A percentile compares a stretch with the other conserved stretches of the same genome.
phyloP scores from a whole-genome alignment of 2,329 filamentous ascomycete species.

The Ceratocystis smalleyi region DNA sequence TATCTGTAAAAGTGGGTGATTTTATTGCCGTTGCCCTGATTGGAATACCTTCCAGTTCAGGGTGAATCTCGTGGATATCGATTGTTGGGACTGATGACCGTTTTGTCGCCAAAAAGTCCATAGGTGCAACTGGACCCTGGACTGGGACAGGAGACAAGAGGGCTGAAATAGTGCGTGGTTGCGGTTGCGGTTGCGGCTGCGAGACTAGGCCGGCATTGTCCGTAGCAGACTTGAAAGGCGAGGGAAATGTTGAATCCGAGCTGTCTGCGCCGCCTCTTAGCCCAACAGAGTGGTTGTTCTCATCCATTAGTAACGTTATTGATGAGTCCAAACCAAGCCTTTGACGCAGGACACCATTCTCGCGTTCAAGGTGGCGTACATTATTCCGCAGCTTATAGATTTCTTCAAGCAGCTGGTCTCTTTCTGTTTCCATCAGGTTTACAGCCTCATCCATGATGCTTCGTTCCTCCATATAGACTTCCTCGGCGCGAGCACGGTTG shows the following conservation, averaged over 20 bases:
- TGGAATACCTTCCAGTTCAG: slow-evolving; percentile 43
- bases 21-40: slow-evolving; percentile 39
- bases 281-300: background rate
- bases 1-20: slow-evolving; percentile 35
- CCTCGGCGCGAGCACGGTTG: slow-evolving; percentile 37
- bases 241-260: slow-evolving; percentile 17
- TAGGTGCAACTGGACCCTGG: slow-evolving; percentile 17
- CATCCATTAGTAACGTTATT: background rate
- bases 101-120: slow-evolving; percentile 25
- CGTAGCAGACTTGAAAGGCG: slow-evolving; percentile 17
- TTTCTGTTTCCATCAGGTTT: slow-evolving; percentile 33
- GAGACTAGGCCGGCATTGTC: background rate
- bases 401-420: slow-evolving; percentile 27
- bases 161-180: background rate
- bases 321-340: background rate
- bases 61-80: slow-evolving; percentile 42
- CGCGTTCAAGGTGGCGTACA: slow-evolving; percentile 25
- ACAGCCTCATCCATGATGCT: slow-evolving; percentile 38
- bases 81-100: slow-evolving; percentile 31
- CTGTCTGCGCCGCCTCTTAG: slow-evolving; percentile 13
- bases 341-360: slow-evolving; percentile 24
- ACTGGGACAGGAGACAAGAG: slow-evolving; percentile 7
- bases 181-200: slow-evolving; percentile 1
- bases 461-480: slow-evolving; percentile 40
- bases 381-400: slow-evolving; percentile 29